Evolutionary conservation across 208 protist genomes (phyloP), one percentile per base, ranked within the genome.

Genomic region (Strigomonas galati): DNA sequence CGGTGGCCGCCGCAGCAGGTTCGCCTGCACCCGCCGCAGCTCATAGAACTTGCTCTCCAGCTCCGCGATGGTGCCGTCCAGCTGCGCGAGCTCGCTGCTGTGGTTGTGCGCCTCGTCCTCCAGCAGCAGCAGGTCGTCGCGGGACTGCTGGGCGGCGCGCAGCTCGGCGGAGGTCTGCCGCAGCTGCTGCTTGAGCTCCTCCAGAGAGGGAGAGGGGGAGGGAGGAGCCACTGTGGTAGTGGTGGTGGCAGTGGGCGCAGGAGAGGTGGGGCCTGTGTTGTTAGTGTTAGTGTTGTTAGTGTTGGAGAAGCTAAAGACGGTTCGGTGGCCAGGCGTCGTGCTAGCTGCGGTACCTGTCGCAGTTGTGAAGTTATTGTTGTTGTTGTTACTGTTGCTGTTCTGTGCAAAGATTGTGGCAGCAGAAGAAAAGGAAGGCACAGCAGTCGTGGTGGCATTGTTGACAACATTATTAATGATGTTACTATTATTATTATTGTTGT

Each of bases 31-130:
- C 24, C 46, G 61, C 17, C 85, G 81, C 52, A 91, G 79, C 32
- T 28, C 73, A 9, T 43, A 40, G 67, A 88, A 91, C 12, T 60
- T 30, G 43, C 58, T 62, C 69, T 94, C 82, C 26, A 94, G 51
- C 53, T 65, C 62, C 1, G 35, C 49, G 26, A 91, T 87, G 27
- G 46, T 12, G 3, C 44, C 67, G 51, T 94, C 88, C 4, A 79
- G 60, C 46, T 72, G 69, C 23, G n/a, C 58, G 12, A 90, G 59
- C 62, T 71, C 71, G 14, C 17, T 28, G 6, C 64, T 76, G 3
- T 65, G 57, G 70, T 94, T 81, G 66, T 86, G 64, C 55, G 89
- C 75, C 68, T 91, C 88, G 62, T 90, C 82, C 62, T 94, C 84
- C 15, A 78, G 62, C 6, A 91, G 66, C 23, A 94, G 58, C 23